Evolutionary conservation across 1,139 yeast genomes (phyloP), one percentile per base, ranked within the genome.

Genomic region (Suhomyces maxii): DNA sequence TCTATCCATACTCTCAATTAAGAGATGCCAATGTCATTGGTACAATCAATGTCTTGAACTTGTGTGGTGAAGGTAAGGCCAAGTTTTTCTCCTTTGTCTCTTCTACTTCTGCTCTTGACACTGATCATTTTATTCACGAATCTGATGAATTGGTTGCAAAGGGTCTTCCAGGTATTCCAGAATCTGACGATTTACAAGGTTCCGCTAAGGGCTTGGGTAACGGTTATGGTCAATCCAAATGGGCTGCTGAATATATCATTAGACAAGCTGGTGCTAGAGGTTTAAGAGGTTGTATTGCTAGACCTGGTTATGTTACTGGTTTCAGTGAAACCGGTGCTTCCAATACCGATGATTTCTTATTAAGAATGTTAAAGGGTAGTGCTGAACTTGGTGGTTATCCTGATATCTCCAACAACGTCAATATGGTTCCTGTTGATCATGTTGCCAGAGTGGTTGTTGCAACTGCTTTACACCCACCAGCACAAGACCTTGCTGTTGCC

Each of bases 341-440:
- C 45, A 93, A 93, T 68, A 89, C 98, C 6, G 99, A 93, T 67
- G 99, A 93, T 68, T 93, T 93, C 84, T 73, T 93, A 58, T 75
- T 93, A 54, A 82, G 99, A 69, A 86, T 91, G 88, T 75, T 93
- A 70, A 93, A 93, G 76, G 98, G 99, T 31, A 84, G 95, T 65
- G 84, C 86, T 42, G 97, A 93, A 68, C 70, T 93, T 50, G 96
- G 97, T 3, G 72, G 76, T 39, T 86, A 80, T 58, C 99, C 99
- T 23, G 88, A 87, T 59, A 90, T 93, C 53, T 68, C 81, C 57
- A 93, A 93, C 71, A 80, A 84, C 41, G 96, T 91, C 40, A 95
- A 95, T 65, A 90, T 91, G 89, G 97, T 90, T 23, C 99, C 99
- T 3, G 99, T 93, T 34, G 98, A 93, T 58, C 99, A 93, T 59